phyloP scores from a whole-genome alignment of 2,329 filamentous ascomycete genomes.

The Alternaria panax region DNA sequence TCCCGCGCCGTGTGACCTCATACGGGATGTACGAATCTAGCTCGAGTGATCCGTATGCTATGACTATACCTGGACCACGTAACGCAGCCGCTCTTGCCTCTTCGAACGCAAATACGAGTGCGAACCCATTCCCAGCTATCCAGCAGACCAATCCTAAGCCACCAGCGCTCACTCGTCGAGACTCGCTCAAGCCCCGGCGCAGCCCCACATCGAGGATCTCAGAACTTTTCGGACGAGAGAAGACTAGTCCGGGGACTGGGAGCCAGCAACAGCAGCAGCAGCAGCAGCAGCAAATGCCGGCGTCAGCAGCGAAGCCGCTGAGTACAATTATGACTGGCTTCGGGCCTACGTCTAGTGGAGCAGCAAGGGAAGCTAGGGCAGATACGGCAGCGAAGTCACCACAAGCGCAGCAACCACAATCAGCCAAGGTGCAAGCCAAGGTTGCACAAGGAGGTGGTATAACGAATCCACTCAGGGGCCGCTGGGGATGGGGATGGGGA shows the following conservation, averaged over 20 bases:
- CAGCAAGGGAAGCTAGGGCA: background rate
- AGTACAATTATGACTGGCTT: background rate
- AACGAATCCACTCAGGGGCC: background rate
- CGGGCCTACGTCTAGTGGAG: background rate
- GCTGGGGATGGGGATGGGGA: background rate
- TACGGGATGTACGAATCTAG: slow-evolving; percentile 1
- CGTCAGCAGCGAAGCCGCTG: background rate
- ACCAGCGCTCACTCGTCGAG: background rate
- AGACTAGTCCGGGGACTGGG: background rate
- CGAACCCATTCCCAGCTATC: background rate
- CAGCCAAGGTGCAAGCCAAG: background rate
- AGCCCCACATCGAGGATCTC: background rate
- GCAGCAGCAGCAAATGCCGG: background rate
- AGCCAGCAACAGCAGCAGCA: background rate
- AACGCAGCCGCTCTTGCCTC: background rate
- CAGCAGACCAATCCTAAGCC: background rate
- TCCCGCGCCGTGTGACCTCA: slow-evolving; percentile 1
- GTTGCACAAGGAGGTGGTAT: background rate
- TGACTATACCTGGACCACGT: background rate
- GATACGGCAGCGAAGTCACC: background rate
- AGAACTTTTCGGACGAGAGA: background rate
- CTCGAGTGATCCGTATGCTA: background rate
- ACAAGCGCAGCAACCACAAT: background rate
- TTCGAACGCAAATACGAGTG: background rate
- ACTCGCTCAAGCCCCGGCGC: background rate